Evolutionary conservation across 1,139 yeast species (phyloP).

Genomic region (Saccharomyces pastorianus): DNA sequence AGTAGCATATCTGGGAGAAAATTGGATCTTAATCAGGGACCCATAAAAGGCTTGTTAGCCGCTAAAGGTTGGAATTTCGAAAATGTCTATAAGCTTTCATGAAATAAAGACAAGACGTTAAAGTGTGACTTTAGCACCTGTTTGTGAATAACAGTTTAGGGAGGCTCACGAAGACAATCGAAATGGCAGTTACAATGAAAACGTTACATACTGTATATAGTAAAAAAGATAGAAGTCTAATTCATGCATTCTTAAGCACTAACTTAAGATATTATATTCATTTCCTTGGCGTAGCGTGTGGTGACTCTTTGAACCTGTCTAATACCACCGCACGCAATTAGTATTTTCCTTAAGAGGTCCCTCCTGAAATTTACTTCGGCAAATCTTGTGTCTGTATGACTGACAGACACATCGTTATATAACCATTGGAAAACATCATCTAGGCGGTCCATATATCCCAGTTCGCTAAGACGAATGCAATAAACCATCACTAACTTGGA

Average conservation of each 20-base stretch:
- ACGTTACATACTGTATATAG: not conserved
- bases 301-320: conserved; percentile 79
- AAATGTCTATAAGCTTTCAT: conserved; percentile 45
- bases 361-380: conserved; percentile 40
- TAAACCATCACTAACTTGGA: conserved; percentile 36
- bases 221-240: not conserved
- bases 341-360: conserved; percentile 55
- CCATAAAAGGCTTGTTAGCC: conserved; percentile 60
- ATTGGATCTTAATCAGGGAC: conserved; percentile 46
- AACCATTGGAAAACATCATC: conserved; percentile 66
- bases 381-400: conserved; percentile 21
- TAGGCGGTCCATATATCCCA: conserved; percentile 64
- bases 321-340: conserved; percentile 64
- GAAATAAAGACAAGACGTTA: not conserved
- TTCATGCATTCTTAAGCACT: not conserved
- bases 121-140: too few relatives aligned
- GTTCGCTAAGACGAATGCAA: conserved; percentile 69
- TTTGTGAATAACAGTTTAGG: too few relatives aligned
- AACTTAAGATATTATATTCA: not conserved
- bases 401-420: conserved; percentile 39
- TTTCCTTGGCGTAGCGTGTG: conserved; percentile 45
- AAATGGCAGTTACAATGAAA: not conserved
- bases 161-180: not conserved
- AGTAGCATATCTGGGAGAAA: conserved; percentile 64
- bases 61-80: conserved; percentile 58